Evolutionary conservation across 1,284 basidiomycete genomes (phyloP), one percentile per base, ranked within the genome.

Genomic region (Veloporphyrellus conicus): DNA sequence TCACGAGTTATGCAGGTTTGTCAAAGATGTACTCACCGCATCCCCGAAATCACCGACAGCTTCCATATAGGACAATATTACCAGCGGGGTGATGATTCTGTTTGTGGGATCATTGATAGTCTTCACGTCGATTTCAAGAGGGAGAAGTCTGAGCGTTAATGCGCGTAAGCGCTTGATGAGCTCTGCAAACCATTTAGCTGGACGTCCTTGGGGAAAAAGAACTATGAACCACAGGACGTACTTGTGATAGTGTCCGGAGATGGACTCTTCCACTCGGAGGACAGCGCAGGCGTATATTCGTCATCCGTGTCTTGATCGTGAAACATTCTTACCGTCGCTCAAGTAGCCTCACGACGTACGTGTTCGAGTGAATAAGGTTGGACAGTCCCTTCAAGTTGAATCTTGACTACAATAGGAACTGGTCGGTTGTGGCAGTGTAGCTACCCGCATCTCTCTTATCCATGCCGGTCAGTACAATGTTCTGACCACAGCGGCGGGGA

Each of bases 91-190:
- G 20, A 90, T 84, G 31, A 88, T 68, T 43, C 83, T 74, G 64
- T 82, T 85, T 1, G 83, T 85, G 1, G 85, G 79, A 32, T 81
- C 77, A 55, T 71, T 78, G 47, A 90, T 75, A 16, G 62, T 71
- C 29, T 73, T 71, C 4, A 73, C 68, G 23, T 84, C 75, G 10
- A 91, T 87, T 68, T 95, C 82, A 16, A 93, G 76, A 4, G 93
- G 93, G 1, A 97, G 73, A 6, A 97, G 74, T 44, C 74, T 78
- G 47, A 87, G 69, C 0, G 87, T 87, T 56, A 97, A 72, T 1
- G 87, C 82, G 39, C 89, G 79, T 42, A 95, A 71, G 33, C 93
- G 82, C 55, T 79, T 85, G 33, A 94, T 78, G 39, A 97, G 78
- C 57, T 86, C 87, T 90, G 57, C 41, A 18, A 55, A 28, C 7